Percentiles rank a stretch among this genome's conserved stretches.
These are phyloP conservation scores for Hirsutella rhossiliensis DNA, from an alignment of 2,329 filamentous ascomycete genomes.

Conservation along the genomic window DNA sequence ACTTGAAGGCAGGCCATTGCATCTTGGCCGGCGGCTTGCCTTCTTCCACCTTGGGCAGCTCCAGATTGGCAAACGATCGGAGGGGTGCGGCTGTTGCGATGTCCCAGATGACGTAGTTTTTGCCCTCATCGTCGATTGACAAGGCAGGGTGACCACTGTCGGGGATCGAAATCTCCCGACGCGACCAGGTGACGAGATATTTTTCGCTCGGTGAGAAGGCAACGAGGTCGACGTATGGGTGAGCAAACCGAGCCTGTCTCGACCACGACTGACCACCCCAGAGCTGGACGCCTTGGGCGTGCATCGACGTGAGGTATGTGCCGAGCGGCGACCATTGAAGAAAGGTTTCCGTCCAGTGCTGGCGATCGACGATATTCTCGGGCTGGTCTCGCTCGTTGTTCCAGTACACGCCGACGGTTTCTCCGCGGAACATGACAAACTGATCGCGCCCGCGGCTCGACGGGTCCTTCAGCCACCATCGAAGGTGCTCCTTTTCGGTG, in stretches of 20 bases:
- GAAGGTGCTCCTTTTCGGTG: conserved; percentile 82
- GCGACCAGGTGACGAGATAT: conserved; percentile 94
- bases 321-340: conserved; percentile 96
- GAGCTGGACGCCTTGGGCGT: conserved; percentile 90
- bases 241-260: conserved; percentile 83
- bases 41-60: conserved; percentile 49
- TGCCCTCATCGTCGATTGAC: conserved; percentile 87
- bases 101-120: conserved; percentile 99
- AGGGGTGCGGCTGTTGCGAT: conserved; percentile 80
- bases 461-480: conserved; percentile 83
- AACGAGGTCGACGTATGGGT: conserved; percentile 89
- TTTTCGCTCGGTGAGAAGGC: conserved; percentile 91
- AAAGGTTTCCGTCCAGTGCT: conserved; percentile 96
- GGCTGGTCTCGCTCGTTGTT: conserved; percentile 91
- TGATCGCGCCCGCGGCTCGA: conserved; percentile 77
- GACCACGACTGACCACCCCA: conserved; percentile 90
- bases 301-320: conserved; percentile 88
- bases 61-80: conserved; percentile 85
- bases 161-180: conserved; percentile 81
- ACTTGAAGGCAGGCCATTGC: conserved; percentile 98
- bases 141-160: conserved; percentile 78
- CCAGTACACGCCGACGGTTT: conserved; percentile 92
- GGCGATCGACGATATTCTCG: conserved; percentile 80
- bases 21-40: conserved; percentile 70
- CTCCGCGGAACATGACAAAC: conserved; percentile 86